phyloP scores from a whole-genome alignment of 164 flowering plant species.

The Paratinospora sagittata region DNA sequence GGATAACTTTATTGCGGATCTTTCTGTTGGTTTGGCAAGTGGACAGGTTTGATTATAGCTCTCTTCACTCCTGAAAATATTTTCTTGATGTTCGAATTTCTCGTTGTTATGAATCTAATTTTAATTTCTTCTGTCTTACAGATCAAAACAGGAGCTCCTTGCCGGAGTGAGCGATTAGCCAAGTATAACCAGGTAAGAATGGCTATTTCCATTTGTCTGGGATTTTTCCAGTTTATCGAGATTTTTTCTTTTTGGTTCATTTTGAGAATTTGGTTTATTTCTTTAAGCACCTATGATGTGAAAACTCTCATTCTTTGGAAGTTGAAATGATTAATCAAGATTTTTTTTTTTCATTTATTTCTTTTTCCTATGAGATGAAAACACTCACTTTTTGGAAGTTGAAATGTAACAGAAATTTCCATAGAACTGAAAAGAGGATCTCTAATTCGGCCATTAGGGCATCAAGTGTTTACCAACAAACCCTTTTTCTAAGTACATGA shows the following conservation, averaged over 20 bases:
- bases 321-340: neutral
- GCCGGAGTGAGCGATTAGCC: conserved; percentile 87
- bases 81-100: neutral
- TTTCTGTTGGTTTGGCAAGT: conserved; percentile 93
- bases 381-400: too few relatives aligned
- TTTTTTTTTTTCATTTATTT: too few relatives aligned
- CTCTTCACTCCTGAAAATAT: neutral
- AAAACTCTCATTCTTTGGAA: neutral
- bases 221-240: neutral
- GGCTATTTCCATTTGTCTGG: neutral
- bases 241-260: neutral
- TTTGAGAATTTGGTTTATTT: too few relatives aligned
- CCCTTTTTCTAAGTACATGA: too few relatives aligned
- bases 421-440: too few relatives aligned
- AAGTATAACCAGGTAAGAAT: conserved; percentile 86
- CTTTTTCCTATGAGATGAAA: too few relatives aligned
- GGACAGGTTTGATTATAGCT: conserved; percentile 59
- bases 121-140: conserved; percentile 21
- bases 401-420: too few relatives aligned
- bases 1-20: conserved; percentile 95
- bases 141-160: conserved; percentile 99
- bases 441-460: too few relatives aligned
- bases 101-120: conserved; percentile 1
- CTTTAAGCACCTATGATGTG: neutral
- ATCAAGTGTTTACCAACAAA: too few relatives aligned